Conservation (phyloP, 2,329 filamentous ascomycete species). For the Xylaria polymorpha region DNA sequence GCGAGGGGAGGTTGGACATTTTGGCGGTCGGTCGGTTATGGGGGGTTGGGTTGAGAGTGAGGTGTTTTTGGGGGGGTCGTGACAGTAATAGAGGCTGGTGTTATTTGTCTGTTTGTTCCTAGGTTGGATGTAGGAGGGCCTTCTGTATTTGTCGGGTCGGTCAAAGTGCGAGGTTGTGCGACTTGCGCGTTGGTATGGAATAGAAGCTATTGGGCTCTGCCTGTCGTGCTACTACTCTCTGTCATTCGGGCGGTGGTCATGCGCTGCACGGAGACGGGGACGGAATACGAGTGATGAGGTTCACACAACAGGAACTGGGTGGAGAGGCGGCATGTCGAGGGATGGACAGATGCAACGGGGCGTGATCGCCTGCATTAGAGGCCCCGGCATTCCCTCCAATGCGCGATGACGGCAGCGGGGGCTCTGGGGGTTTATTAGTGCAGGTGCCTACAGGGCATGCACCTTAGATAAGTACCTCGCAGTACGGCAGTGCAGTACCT, state of each 20-base stretch:
- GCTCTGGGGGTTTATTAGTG: not conserved
- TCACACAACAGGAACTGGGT: not conserved
- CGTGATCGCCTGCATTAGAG: conserved; percentile 6
- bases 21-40: conserved; percentile 6
- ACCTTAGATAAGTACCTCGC: not conserved
- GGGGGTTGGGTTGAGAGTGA: not conserved
- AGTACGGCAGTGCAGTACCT: no score
- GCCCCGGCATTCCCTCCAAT: not conserved
- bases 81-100: not conserved
- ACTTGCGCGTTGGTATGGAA: not conserved
- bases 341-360: not conserved
- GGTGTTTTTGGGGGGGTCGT: not conserved
- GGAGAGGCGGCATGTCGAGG: conserved; percentile 1
- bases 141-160: not conserved
- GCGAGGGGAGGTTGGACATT: conserved; percentile 59
- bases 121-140: not conserved
- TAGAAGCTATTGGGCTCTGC: no score
- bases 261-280: not conserved
- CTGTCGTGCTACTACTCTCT: not conserved
- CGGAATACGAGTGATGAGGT: not conserved
- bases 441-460: not conserved
- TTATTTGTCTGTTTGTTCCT: not conserved
- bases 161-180: not conserved
- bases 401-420: conserved; percentile 11
- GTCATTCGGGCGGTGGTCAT: not conserved